Evolutionary conservation across 148 eudicot species (phyloP), one percentile per base, ranked within the genome.

Genomic region (Beta vulgaris): DNA sequence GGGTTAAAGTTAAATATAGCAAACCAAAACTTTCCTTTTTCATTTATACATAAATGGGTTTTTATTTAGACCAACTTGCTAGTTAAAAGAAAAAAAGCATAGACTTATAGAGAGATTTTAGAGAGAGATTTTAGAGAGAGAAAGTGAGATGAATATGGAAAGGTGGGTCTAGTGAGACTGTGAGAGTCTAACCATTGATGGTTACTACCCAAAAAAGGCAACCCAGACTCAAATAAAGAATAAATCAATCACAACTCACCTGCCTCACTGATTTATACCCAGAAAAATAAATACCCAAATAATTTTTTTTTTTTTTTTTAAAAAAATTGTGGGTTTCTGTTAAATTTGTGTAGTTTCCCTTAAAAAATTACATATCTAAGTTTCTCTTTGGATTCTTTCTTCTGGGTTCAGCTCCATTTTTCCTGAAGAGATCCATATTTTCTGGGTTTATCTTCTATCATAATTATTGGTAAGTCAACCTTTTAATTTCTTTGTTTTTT

Each of bases 141-240:
- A 68, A 39, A 70, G 46, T 14, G 25, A 31, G 18, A 79, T 79
- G 59, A 74, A 79, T 44, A 75, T 61, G 82, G 85, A 82, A 80
- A 85, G 81, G 72, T 74, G 67, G 77, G 73, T 73, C 71, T 67
- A 67, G 68, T 58, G 63, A 21, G 35, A 59, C n/a, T n/a, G n/a
- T n/a, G 57, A 44, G 72, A 68, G 68, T 54, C 54, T 77, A 53
- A 66, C 83, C 73, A 68, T 73, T 75, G 77, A 74, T 70, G 53
- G 73, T 68, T 37, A 69, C 76, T 53, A 48, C 82, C 67, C 65
- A 76, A 80, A 80, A 71, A 76, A 65, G 83, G 79, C 76, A 76
- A 76, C 73, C 53, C 67, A 60, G 26, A 15, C 19, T 40, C 16
- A 49, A 6, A 10, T 19, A 72, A 63, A 57, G 72, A 81, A 73